Evolutionary conservation across 176 grass and related monocot genomes (phyloP).

Genomic region (Bonia amplexicaulis): DNA sequence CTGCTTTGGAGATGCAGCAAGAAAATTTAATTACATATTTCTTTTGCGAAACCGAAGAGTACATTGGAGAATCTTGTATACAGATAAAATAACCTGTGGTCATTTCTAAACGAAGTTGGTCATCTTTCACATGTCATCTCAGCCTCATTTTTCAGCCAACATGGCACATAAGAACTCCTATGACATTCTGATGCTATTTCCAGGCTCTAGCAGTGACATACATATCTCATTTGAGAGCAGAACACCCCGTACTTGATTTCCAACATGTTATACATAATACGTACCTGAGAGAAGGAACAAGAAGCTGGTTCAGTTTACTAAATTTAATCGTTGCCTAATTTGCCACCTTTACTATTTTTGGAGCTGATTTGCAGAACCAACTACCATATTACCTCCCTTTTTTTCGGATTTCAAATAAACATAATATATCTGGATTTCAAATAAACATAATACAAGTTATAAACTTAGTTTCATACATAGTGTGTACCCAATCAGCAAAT

Average conservation of each 20-base stretch:
- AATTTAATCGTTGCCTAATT: conserved; percentile 35
- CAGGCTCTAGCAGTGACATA: not conserved
- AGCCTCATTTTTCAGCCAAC: not conserved
- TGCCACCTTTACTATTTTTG: conserved; percentile 24
- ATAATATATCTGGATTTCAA: too few species aligned
- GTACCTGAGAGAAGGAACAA: not conserved
- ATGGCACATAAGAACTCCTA: not conserved
- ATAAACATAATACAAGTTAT: too few species aligned
- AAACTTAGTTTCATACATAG: too few species aligned
- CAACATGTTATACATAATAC: not conserved
- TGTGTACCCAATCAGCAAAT: too few species aligned
- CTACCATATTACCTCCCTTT: conserved; percentile 7
- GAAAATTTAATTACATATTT: not conserved
- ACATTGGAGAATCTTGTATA: not conserved
- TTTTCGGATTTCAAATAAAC: not conserved
- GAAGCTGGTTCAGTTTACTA: not conserved
- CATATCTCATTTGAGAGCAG: not conserved
- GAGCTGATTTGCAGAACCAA: not conserved
- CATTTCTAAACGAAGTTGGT: not conserved
- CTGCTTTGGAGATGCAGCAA: not conserved
- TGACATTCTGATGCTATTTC: not conserved
- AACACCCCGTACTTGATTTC: conserved; percentile 10
- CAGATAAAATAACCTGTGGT: not conserved
- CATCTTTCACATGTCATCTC: not conserved
- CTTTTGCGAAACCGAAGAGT: not conserved